Percentiles rank a stretch among this genome's conserved stretches.
Conservation (phyloP, 805 yeast genomes). For the Wickerhamomyces bovis region DNA sequence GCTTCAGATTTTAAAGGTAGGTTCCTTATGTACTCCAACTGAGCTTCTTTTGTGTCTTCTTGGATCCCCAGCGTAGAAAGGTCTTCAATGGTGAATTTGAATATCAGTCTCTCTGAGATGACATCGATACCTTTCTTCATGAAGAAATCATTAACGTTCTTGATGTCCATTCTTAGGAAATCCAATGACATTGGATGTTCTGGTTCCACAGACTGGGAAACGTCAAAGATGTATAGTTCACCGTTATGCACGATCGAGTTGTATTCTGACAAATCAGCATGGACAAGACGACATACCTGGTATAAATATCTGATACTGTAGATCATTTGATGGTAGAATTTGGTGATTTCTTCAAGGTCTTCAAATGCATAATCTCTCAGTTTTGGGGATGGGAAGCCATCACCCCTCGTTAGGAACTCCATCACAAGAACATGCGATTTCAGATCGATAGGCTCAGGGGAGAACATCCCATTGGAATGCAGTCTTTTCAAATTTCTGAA, state of each 20-base stretch:
- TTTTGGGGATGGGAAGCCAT: constrained; percentile 88
- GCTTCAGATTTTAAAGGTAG: constrained; percentile 52
- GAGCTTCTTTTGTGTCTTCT: constrained; percentile 31
- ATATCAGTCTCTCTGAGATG: constrained; percentile 75
- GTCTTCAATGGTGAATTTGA: constrained; percentile 64
- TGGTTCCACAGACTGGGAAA: constrained; percentile 95
- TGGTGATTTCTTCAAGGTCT: constrained; percentile 56
- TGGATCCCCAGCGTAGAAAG: constrained; percentile 31
- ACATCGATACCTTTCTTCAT: constrained; percentile 65
- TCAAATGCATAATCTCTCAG: constrained; percentile 76
- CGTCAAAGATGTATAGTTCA: constrained; percentile 84
- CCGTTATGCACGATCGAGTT: constrained; percentile 81
- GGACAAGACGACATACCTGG: constrained; percentile 84
- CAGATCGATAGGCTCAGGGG: constrained; percentile 87
- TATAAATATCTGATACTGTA: constrained; percentile 83
- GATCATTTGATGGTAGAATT: constrained; percentile 71
- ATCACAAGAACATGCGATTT: constrained; percentile 88
- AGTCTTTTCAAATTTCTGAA: constrained; percentile 87
- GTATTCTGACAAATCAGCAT: constrained; percentile 95
- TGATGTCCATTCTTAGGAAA: constrained; percentile 94
- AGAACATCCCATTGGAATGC: constrained; percentile 73
- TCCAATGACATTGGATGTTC: constrained; percentile 97
- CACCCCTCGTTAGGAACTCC: constrained; percentile 79
- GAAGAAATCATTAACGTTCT: constrained; percentile 88
- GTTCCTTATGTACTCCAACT: constrained; percentile 37